A percentile compares a stretch with the other conserved stretches of the same genome.
These are phyloP conservation scores for Rhododendron molle DNA, from an alignment of 148 eudicot species.

Conservation along the genomic window DNA sequence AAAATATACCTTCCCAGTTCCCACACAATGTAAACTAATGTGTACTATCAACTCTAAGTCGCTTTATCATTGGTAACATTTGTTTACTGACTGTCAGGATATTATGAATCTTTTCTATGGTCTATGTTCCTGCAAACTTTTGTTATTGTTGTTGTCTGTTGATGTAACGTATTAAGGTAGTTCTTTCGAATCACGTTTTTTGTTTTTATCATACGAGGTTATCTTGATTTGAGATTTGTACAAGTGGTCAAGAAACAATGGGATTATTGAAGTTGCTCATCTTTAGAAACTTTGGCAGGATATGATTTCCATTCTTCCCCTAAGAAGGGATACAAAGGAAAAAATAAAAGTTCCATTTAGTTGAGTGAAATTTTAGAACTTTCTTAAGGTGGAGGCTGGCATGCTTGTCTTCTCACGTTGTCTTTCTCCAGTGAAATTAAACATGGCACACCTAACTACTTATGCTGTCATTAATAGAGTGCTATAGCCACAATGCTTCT, in stretches of 20 bases:
- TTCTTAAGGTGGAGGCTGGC: not conserved
- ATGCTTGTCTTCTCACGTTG: not conserved
- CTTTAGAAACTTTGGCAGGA: not conserved
- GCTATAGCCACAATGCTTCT: not conserved
- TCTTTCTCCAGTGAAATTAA: not conserved
- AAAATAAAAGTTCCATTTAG: not conserved
- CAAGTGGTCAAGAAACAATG: not conserved
- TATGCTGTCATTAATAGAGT: conserved; percentile 2
- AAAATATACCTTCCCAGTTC: not conserved
- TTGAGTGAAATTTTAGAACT: not conserved
- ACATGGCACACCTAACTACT: not conserved
- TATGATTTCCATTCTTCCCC: not conserved
- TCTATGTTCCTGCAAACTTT: not conserved
- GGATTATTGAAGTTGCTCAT: not conserved
- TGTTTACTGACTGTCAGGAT: not conserved
- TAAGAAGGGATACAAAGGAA: not conserved
- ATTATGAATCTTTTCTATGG: not conserved
- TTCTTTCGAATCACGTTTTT: not conserved
- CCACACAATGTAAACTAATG: not conserved
- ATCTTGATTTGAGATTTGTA: not conserved
- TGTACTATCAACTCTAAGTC: not conserved
- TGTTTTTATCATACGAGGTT: not conserved
- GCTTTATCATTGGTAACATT: not conserved
- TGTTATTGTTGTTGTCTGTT: not conserved
- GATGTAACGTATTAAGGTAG: not conserved